phyloP scores from a whole-genome alignment of 2,329 filamentous ascomycete species.

The Sporothrix pseudoabietina region DNA sequence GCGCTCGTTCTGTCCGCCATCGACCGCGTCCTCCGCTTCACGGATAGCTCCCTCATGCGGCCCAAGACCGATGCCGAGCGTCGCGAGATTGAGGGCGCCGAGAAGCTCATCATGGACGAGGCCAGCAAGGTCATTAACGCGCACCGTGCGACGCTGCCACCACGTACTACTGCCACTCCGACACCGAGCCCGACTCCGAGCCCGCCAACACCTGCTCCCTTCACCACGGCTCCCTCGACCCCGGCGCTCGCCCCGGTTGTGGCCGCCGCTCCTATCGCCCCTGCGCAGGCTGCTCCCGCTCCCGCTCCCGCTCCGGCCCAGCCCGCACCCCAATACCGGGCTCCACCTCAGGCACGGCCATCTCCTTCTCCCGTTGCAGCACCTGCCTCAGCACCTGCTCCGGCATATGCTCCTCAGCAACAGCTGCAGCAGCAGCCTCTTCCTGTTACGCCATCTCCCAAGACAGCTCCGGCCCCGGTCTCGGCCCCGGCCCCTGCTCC shows the following conservation, averaged over 20 bases:
- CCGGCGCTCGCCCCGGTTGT: not conserved
- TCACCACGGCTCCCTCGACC: not conserved
- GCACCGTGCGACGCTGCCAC: slow-evolving; percentile 27
- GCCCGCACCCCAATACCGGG: not conserved
- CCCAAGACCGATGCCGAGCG: slow-evolving; percentile 37
- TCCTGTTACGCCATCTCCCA: too few species aligned
- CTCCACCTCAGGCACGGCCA: not conserved
- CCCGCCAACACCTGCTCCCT: not conserved
- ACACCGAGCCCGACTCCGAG: not conserved
- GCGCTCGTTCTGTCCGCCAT: slow-evolving; percentile 54
- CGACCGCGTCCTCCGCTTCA: slow-evolving; percentile 53
- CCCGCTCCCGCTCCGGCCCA: not conserved
- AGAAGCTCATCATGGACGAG: slow-evolving; percentile 40
- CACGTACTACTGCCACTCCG: not conserved
- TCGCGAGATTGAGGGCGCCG: slow-evolving; percentile 40
- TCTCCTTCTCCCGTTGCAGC: not conserved
- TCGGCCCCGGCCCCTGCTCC: too few species aligned
- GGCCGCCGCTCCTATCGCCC: not conserved
- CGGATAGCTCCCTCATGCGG: slow-evolving; percentile 46
- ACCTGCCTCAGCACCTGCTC: not conserved
- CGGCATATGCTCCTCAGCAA: not conserved
- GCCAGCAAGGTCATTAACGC: slow-evolving; percentile 36
- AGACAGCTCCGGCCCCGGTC: too few species aligned
- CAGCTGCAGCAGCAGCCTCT: not conserved
- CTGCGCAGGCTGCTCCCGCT: too few species aligned